These are phyloP conservation scores for Dactylellina haptotyla DNA, from an alignment of 2,329 filamentous ascomycete species.

Conservation along the genomic window DNA sequence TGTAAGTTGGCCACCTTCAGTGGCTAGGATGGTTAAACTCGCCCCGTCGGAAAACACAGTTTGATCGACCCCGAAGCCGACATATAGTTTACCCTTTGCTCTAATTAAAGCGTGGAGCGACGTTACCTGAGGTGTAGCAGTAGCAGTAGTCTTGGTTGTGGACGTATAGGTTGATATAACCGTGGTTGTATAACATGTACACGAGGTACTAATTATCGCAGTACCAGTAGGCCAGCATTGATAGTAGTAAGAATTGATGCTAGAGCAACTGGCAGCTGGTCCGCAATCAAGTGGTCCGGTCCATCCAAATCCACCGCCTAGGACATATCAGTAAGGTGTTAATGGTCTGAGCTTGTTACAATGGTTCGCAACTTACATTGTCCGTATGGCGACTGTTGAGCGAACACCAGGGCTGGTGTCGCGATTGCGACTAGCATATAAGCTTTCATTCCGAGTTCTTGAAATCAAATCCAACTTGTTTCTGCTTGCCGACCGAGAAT, in stretches of 20 bases:
- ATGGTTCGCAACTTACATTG: slow-evolving; percentile 58
- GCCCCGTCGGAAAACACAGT: slow-evolving; percentile 64
- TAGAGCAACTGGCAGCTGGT: slow-evolving; percentile 48
- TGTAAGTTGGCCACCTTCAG: slow-evolving; percentile 72
- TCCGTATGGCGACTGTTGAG: slow-evolving; percentile 35
- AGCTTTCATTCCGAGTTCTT: no score
- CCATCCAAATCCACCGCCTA: slow-evolving; percentile 61
- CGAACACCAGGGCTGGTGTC: slow-evolving; percentile 28
- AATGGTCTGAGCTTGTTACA: background rate
- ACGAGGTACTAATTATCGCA: background rate
- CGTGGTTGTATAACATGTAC: background rate
- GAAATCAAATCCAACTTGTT: no score
- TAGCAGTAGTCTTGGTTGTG: background rate
- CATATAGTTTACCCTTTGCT: slow-evolving; percentile 63
- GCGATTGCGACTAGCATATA: background rate
- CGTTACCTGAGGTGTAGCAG: background rate
- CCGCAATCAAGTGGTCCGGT: slow-evolving; percentile 53
- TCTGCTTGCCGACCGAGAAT: no score
- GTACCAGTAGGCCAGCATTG: slow-evolving; percentile 53
- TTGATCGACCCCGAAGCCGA: slow-evolving; percentile 69
- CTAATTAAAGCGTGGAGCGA: slow-evolving; percentile 44
- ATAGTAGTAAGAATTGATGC: slow-evolving; percentile 55
- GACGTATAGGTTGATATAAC: background rate
- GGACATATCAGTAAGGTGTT: background rate
- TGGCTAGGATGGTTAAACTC: slow-evolving; percentile 68